These are phyloP conservation scores for Lignosus rhinocerotis DNA, from an alignment of 1,284 basidiomycete genomes.

Conservation along the genomic window DNA sequence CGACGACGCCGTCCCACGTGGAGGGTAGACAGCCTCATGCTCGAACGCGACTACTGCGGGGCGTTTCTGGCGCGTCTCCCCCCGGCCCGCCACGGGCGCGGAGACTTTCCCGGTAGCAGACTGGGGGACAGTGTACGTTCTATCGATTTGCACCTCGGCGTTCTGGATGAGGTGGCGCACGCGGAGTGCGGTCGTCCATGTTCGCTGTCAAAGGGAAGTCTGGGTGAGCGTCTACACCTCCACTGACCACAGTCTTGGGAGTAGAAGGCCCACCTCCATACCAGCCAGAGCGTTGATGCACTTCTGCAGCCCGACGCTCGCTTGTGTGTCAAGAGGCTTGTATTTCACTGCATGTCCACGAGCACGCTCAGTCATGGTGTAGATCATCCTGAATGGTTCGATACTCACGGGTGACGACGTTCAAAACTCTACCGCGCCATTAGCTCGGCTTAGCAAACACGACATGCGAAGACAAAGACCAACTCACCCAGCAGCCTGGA, in stretches of 20 bases:
- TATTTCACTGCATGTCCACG: conserved; percentile 55
- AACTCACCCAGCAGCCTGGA: conserved; percentile 75
- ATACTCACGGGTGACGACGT: conserved; percentile 62
- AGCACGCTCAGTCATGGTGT: conserved; percentile 2
- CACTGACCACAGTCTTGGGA: too few relatives aligned
- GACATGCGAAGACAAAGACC: too few relatives aligned
- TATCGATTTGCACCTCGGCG: conserved; percentile 58
- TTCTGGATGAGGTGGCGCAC: conserved; percentile 74
- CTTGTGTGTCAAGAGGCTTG: conserved; percentile 67
- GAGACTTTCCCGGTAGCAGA: not conserved
- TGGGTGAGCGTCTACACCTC: conserved; percentile 9
- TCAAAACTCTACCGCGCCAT: conserved; percentile 64
- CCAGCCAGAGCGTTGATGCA: conserved; percentile 67
- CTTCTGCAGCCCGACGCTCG: conserved; percentile 65
- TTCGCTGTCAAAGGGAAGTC: conserved; percentile 39
- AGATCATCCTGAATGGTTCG: not conserved
- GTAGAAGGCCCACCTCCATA: conserved; percentile 57
- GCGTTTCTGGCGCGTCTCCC: conserved; percentile 9
- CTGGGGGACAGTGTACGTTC: conserved; percentile 14
- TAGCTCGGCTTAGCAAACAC: not conserved
- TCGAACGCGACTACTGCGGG: conserved; percentile 14
- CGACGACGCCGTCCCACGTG: not conserved
- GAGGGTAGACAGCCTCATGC: not conserved
- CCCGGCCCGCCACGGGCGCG: not conserved
- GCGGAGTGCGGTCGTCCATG: conserved; percentile 74